Evolutionary conservation across 345 rosid species (phyloP).

Genomic region (Boechera divaricarpa): DNA sequence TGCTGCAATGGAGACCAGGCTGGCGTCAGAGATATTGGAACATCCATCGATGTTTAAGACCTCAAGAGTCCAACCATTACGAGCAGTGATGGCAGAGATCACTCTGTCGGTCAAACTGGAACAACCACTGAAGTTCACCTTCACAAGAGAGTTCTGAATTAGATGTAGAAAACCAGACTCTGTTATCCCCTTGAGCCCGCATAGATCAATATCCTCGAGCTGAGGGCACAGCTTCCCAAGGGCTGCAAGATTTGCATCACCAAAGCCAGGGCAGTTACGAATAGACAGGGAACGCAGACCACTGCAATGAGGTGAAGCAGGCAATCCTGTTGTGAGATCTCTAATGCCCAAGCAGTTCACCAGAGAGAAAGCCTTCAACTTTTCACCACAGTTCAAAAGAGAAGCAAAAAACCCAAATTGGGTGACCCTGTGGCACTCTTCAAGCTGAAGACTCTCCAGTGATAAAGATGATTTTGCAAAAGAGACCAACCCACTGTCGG

Average conservation of each 20-base stretch:
- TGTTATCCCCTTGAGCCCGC: slow-evolving; percentile 70
- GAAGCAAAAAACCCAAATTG: slow-evolving; percentile 84
- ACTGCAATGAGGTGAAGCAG: slow-evolving; percentile 53
- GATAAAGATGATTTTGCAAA: slow-evolving; percentile 67
- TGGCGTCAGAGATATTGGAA: slow-evolving; percentile 63
- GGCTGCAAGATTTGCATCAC: slow-evolving; percentile 66
- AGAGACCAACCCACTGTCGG: slow-evolving; percentile 82
- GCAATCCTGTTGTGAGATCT: slow-evolving; percentile 54
- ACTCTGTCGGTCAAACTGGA: slow-evolving; percentile 68
- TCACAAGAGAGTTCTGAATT: slow-evolving; percentile 63
- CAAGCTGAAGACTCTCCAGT: slow-evolving; percentile 80
- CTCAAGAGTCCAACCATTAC: slow-evolving; percentile 78
- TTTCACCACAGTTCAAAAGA: slow-evolving; percentile 69
- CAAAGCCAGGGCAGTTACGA: slow-evolving; percentile 88
- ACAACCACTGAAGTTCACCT: slow-evolving; percentile 82
- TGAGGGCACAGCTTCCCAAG: slow-evolving; percentile 81
- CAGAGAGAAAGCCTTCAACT: slow-evolving; percentile 70
- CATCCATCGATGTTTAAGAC: slow-evolving; percentile 78
- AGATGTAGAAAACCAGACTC: slow-evolving; percentile 76
- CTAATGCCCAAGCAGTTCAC: slow-evolving; percentile 75
- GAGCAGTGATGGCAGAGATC: slow-evolving; percentile 59
- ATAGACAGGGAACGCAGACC: slow-evolving; percentile 66
- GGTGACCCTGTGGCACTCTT: slow-evolving; percentile 96
- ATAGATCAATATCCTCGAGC: slow-evolving; percentile 67
- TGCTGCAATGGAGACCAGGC: slow-evolving; percentile 67